Evolutionary conservation across 2,329 filamentous ascomycete species (phyloP).

Genomic region (Trichoderma polysporum): DNA sequence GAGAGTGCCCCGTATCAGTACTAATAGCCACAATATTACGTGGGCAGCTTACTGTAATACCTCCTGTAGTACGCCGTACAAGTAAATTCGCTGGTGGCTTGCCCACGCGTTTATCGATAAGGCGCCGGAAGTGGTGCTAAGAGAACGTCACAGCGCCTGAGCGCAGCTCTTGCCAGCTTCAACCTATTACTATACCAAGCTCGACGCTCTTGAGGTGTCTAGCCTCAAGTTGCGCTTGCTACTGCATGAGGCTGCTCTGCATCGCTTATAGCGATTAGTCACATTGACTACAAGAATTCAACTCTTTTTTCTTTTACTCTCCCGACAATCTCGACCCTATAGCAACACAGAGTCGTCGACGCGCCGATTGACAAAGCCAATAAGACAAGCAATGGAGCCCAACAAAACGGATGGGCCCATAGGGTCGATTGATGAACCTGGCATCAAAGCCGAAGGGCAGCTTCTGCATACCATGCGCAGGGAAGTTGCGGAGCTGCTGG

Average conservation of each 20-base stretch:
- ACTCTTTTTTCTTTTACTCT: background rate
- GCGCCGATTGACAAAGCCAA: background rate
- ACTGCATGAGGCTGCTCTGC: background rate
- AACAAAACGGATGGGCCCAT: constrained; percentile 38
- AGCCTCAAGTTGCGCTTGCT: background rate
- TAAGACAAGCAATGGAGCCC: constrained; percentile 30
- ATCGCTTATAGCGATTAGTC: background rate
- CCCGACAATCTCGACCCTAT: background rate
- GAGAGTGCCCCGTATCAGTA: background rate
- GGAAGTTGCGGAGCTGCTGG: constrained; percentile 75
- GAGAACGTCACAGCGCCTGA: background rate
- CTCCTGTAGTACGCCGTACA: too few species aligned
- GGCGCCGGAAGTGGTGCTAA: background rate
- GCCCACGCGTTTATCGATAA: constrained; percentile 10
- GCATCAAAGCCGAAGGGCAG: constrained; percentile 62
- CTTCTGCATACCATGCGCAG: constrained; percentile 63
- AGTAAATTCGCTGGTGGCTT: too few species aligned
- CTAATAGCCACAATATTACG: background rate
- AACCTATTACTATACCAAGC: background rate
- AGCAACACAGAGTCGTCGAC: background rate
- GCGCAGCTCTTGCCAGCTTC: background rate
- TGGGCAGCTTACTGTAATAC: background rate
- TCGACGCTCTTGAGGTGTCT: background rate
- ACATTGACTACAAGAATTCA: background rate
- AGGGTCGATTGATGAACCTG: constrained; percentile 58